Evolutionary conservation across 2,329 filamentous ascomycete genomes (phyloP).

Genomic region (Epichloe hybrida): DNA sequence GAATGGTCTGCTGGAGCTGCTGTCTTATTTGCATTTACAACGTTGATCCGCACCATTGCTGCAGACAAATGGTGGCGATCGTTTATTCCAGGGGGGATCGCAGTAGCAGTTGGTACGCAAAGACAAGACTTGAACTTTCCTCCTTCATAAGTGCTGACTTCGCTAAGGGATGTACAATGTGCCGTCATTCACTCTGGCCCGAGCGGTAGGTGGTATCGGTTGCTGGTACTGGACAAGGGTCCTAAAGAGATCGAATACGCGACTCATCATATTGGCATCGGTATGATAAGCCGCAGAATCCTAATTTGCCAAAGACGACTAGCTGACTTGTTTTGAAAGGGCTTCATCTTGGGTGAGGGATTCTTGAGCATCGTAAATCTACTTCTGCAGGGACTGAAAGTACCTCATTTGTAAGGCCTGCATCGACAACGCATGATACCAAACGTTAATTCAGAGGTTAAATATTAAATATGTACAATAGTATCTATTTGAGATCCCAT

Average conservation of each 20-base stretch:
- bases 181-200: constrained; percentile 83
- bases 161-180: constrained; percentile 83
- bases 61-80: constrained; percentile 51
- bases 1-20: constrained; percentile 70
- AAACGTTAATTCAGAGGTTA: not conserved
- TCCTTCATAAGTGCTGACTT: not conserved
- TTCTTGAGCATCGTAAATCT: constrained; percentile 87
- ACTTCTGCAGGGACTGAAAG: constrained; percentile 59
- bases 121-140: not conserved
- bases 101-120: constrained; percentile 68
- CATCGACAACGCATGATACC: not conserved
- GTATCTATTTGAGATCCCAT: constrained; percentile 34
- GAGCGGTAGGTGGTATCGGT: constrained; percentile 62
- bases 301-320: not conserved
- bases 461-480: not conserved
- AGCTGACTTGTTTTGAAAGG: constrained; percentile 30
- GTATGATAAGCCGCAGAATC: constrained; percentile 23
- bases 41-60: constrained; percentile 51
- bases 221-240: constrained; percentile 64
- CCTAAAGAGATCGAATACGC: constrained; percentile 47
- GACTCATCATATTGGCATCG: constrained; percentile 75
- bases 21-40: constrained; percentile 57
- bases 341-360: constrained; percentile 85
- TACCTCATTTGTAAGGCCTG: constrained; percentile 51
- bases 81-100: constrained; percentile 82